Evolutionary conservation across 1,284 basidiomycete species (phyloP), one percentile per base, ranked within the genome.

Genomic region (Ceraceosorus guamensis): DNA sequence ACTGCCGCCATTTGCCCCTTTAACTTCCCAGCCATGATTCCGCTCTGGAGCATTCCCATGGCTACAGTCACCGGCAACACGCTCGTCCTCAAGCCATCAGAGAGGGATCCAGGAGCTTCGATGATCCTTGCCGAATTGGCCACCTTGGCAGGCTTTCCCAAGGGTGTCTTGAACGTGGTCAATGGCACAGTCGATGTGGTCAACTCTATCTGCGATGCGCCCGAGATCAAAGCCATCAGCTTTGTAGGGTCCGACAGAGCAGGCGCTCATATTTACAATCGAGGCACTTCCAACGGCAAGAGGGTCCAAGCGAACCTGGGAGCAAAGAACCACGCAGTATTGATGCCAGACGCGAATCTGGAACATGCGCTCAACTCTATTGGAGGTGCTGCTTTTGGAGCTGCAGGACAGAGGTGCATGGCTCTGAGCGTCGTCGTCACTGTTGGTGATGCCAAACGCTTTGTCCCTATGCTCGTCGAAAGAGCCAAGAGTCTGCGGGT

Each of bases 91-190:
- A 98, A 98, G 76, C 93, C 93, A 18, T 93, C 90, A 1, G 93
- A 97, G 78, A 85, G 93, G 33, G 92, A 95, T 73, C 93, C 93
- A 18, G 92, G 91, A 59, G 93, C 93, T 7, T 87, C 90, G 14
- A 92, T 95, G 88, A 93, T 98, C 64, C 91, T 98, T 66, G 90
- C 91, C 44, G 92, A 97, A 77, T 82, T 97, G 5, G 91, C 88
- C 72, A 83, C 88, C 76, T 84, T 84, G 59, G 91, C 92, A 78
- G 88, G 80, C 57, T 56, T 75, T 46, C 77, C 78, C 53, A 71
- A 77, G 50, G 71, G 76, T 44, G 73, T 78, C 8, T 60, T 78
- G 32, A 71, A 64, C 53, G 76, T 79, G 52, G 87, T 97, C 8
- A 91, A 98, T 71, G 93, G 93, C 32, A 85, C 86, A 16, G 84